These are phyloP conservation scores for Suillus brevipes DNA, from an alignment of 768 basidiomycete genomes.

Conservation along the genomic window DNA sequence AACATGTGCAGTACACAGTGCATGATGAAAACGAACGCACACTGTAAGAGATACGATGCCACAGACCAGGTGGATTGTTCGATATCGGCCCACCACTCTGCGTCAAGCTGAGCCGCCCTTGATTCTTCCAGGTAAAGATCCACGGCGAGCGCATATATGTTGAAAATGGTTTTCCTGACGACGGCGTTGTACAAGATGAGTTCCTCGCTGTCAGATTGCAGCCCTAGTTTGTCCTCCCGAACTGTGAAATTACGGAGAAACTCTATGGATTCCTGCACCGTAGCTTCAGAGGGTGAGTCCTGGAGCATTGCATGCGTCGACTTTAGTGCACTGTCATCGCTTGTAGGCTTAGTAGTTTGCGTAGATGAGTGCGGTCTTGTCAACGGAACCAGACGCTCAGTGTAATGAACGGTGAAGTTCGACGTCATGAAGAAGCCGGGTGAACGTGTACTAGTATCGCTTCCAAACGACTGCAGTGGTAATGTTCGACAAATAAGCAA, in stretches of 20 bases:
- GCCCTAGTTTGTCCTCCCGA: slow-evolving; percentile 3
- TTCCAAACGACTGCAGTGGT: background rate
- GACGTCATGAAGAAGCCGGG: slow-evolving; percentile 11
- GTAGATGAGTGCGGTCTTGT: slow-evolving; percentile 12
- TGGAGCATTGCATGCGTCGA: slow-evolving; percentile 22
- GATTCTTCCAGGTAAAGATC: slow-evolving; percentile 68
- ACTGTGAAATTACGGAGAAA: slow-evolving; percentile 14
- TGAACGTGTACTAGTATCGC: background rate
- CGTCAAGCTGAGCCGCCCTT: slow-evolving; percentile 67
- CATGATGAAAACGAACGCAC: slow-evolving; percentile 43
- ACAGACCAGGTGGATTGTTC: slow-evolving; percentile 59
- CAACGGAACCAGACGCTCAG: slow-evolving; percentile 23
- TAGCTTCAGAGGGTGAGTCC: slow-evolving; percentile 20
- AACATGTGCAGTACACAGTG: background rate
- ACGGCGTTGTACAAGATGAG: slow-evolving; percentile 36
- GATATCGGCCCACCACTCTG: slow-evolving; percentile 82
- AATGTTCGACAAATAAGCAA: background rate
- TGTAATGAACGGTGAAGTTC: slow-evolving; percentile 30
- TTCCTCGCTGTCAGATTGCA: slow-evolving; percentile 4
- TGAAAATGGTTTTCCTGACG: slow-evolving; percentile 49
- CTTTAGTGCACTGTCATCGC: slow-evolving; percentile 12
- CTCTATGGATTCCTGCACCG: slow-evolving; percentile 18
- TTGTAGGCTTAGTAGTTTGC: slow-evolving; percentile 8
- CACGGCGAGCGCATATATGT: slow-evolving; percentile 65
- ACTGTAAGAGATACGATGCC: slow-evolving; percentile 73